These are phyloP conservation scores for Neoboletus brunneissimus DNA, from an alignment of 768 basidiomycete genomes.

Conservation along the genomic window DNA sequence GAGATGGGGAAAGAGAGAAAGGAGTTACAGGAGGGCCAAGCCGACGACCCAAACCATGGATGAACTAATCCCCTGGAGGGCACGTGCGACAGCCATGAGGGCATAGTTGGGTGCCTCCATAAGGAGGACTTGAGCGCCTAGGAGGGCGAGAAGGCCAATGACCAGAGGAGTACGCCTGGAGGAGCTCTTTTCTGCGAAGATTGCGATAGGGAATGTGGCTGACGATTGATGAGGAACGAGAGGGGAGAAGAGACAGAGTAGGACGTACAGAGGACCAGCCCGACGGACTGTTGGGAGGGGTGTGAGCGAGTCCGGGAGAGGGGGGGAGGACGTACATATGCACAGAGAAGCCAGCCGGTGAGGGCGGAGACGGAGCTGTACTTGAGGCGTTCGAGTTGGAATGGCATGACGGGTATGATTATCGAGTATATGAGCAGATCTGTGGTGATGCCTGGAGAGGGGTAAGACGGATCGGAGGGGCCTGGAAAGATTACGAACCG, in stretches of 20 bases:
- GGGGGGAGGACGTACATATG: slow-evolving; percentile 43
- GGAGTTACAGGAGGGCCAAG: slow-evolving; percentile 51
- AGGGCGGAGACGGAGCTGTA: slow-evolving; percentile 46
- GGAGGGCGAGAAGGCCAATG: slow-evolving; percentile 46
- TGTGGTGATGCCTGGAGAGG: slow-evolving; percentile 36
- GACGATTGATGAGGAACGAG: slow-evolving; percentile 1
- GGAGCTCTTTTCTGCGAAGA: slow-evolving; percentile 50
- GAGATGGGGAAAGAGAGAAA: background rate
- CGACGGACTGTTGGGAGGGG: slow-evolving; percentile 43
- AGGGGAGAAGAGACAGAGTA: background rate
- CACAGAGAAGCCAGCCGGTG: slow-evolving; percentile 60
- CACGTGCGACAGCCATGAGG: slow-evolving; percentile 56
- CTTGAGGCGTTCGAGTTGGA: slow-evolving; percentile 51
- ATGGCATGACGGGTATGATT: slow-evolving; percentile 62
- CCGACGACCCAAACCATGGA: slow-evolving; percentile 64
- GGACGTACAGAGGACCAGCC: slow-evolving; percentile 50
- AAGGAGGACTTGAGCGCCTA: slow-evolving; percentile 56
- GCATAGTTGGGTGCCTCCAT: slow-evolving; percentile 60
- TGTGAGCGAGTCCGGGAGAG: slow-evolving; percentile 1
- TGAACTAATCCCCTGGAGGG: slow-evolving; percentile 59
- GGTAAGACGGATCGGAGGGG: background rate
- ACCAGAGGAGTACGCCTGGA: slow-evolving; percentile 49
- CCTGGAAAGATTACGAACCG: slow-evolving; percentile 34
- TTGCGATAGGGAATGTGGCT: slow-evolving; percentile 59
- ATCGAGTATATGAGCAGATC: slow-evolving; percentile 62